Conservation (phyloP, 2,329 filamentous ascomycete species). For the Aphanocladium album region DNA sequence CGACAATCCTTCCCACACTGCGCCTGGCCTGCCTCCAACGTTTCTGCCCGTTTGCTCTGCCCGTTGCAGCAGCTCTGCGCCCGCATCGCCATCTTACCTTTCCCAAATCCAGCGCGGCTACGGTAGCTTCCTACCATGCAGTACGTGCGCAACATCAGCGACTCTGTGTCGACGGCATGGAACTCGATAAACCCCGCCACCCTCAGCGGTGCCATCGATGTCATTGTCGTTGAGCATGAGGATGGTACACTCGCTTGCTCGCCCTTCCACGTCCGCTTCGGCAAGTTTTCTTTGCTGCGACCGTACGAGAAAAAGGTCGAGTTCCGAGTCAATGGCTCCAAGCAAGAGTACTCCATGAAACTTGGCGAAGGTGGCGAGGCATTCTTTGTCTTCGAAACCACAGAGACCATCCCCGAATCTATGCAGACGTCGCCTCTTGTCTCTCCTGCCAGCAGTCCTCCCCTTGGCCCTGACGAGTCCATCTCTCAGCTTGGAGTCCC, state of each 20-base stretch:
- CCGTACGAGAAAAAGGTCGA: slow-evolving; percentile 99
- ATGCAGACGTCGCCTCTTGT: slow-evolving; percentile 92
- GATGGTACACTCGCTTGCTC: slow-evolving; percentile 88
- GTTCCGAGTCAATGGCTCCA: slow-evolving; percentile 87
- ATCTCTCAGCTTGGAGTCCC: slow-evolving; percentile 55
- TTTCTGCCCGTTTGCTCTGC: neutral
- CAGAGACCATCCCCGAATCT: slow-evolving; percentile 83
- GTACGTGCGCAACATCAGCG: slow-evolving; percentile 93
- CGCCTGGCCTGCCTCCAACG: neutral
- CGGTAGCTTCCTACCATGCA: slow-evolving; percentile 60
- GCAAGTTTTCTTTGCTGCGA: slow-evolving; percentile 92
- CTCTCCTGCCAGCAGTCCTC: slow-evolving; percentile 82
- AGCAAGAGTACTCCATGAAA: slow-evolving; percentile 97
- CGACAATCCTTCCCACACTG: neutral
- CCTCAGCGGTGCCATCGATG: slow-evolving; percentile 95
- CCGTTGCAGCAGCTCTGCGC: neutral
- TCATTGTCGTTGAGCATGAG: slow-evolving; percentile 94
- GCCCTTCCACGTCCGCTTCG: slow-evolving; percentile 97
- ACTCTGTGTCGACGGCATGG: slow-evolving; percentile 97
- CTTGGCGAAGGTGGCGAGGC: slow-evolving; percentile 95
- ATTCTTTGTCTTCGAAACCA: slow-evolving; percentile 98
- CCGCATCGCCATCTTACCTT: neutral
- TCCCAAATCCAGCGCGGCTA: neutral
- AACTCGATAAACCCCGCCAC: slow-evolving; percentile 99
- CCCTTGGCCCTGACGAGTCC: slow-evolving; percentile 41